Conservation (phyloP, 73 alveolate genomes). For the Loxodes magnus region DNA sequence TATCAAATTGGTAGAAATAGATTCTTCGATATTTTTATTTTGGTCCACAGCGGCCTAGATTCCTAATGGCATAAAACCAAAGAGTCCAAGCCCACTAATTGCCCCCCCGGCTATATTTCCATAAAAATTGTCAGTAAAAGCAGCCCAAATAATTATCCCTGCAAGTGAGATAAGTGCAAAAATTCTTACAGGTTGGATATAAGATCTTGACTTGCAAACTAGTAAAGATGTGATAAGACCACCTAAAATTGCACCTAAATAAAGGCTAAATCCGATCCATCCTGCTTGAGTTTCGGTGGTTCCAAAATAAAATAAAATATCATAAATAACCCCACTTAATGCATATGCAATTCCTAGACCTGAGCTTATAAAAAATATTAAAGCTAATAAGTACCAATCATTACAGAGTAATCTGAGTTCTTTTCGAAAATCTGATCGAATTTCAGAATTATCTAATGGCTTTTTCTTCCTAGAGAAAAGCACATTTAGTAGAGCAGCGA, state of each 20-base stretch:
- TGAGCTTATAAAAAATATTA: neutral
- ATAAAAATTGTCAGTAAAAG: neutral
- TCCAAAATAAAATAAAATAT: neutral
- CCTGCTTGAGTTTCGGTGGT: neutral
- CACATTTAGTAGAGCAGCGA: neutral
- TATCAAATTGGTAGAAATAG: conserved; percentile 6
- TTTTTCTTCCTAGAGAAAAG: neutral
- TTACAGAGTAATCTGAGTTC: conserved; percentile 1
- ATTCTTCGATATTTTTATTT: conserved; percentile 4
- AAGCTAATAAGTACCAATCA: neutral
- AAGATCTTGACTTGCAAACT: neutral
- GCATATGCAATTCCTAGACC: conserved; percentile 7
- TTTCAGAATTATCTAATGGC: neutral
- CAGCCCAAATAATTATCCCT: conserved; percentile 10
- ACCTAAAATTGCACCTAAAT: conserved; percentile 2
- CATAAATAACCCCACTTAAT: conserved; percentile 4
- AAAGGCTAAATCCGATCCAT: conserved; percentile 12
- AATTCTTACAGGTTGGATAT: conserved; percentile 3
- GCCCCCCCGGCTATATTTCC: neutral
- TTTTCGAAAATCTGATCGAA: conserved; percentile 2
- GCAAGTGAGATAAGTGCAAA: neutral
- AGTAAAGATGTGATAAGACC: neutral
- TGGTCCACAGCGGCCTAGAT: conserved; percentile 11
- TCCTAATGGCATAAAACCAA: conserved; percentile 12
- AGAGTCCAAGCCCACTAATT: neutral